Evolutionary conservation across 257 asterid genomes (phyloP).

Genomic region (Apocynum venetum): DNA sequence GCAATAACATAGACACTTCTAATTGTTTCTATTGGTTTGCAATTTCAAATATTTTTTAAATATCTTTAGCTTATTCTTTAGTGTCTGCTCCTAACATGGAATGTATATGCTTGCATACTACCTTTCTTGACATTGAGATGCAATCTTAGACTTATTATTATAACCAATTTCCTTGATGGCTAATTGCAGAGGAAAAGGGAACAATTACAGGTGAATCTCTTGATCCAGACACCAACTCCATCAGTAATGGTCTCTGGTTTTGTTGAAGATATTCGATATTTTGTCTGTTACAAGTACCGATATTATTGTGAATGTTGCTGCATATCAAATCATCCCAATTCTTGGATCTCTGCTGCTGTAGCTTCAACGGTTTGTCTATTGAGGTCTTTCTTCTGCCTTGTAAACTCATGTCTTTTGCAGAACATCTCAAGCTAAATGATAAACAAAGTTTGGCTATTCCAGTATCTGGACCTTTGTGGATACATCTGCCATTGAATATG

Average conservation of each 20-base stretch:
- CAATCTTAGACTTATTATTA: background rate
- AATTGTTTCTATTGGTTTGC: background rate
- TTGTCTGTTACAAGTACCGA: background rate
- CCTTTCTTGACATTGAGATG: background rate
- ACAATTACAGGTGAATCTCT: background rate
- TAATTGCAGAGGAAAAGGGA: conserved; percentile 6
- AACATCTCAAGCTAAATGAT: background rate
- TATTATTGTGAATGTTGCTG: background rate
- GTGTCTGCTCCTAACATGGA: background rate
- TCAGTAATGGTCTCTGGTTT: background rate
- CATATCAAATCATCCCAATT: background rate
- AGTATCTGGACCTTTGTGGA: background rate
- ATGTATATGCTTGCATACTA: background rate
- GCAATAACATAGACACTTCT: background rate
- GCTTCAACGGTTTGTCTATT: background rate
- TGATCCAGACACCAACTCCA: conserved; percentile 3
- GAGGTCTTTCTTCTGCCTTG: conserved; percentile 5
- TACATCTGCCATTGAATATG: background rate
- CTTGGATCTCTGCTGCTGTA: conserved; percentile 13
- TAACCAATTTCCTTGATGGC: background rate
- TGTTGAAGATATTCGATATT: background rate
- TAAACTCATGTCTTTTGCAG: background rate
- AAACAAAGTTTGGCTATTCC: background rate
- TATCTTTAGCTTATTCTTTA: background rate
- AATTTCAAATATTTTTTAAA: background rate